Evolutionary conservation across 2,329 filamentous ascomycete species (phyloP).

Genomic region (Pseudocercospora vitis): DNA sequence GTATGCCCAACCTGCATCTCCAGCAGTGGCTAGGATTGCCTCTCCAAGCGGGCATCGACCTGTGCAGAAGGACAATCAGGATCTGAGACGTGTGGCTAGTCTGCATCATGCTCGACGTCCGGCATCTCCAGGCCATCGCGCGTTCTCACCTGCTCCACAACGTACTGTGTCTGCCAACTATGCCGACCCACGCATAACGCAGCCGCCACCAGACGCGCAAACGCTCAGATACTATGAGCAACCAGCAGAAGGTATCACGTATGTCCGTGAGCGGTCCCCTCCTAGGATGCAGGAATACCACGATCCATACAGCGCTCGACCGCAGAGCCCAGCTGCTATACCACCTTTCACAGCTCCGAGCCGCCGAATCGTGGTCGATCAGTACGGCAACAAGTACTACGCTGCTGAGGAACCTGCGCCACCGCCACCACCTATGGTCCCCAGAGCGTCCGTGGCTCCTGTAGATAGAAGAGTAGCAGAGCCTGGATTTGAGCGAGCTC

Average conservation of each 20-base stretch:
- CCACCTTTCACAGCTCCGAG: constrained; percentile 47
- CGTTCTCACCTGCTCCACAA: constrained; percentile 43
- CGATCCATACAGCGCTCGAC: constrained; percentile 39
- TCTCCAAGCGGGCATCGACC: constrained; percentile 40
- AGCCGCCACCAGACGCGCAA: constrained; percentile 22
- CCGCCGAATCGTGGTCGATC: constrained; percentile 72
- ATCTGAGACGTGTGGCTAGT: constrained; percentile 50
- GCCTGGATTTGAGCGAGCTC: constrained; percentile 60
- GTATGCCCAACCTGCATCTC: constrained; percentile 43
- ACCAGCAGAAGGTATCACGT: constrained; percentile 35
- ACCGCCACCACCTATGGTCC: constrained; percentile 25
- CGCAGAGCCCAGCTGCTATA: constrained; percentile 45
- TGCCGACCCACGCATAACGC: constrained; percentile 40
- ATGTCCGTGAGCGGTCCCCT: constrained; percentile 43
- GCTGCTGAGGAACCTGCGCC: constrained; percentile 49
- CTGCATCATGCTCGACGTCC: constrained; percentile 49
- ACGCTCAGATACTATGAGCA: constrained; percentile 39
- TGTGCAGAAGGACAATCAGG: constrained; percentile 46
- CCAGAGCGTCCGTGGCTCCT: constrained; percentile 55
- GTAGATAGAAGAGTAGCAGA: constrained; percentile 41
- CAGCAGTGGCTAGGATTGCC: constrained; percentile 41
- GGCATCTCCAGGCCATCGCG: constrained; percentile 43
- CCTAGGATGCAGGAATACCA: constrained; percentile 32
- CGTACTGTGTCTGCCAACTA: constrained; percentile 47
- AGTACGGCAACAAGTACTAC: constrained; percentile 78